Evolutionary conservation across 2,329 filamentous ascomycete species (phyloP).

Genomic region (Hypoxylon sp.): DNA sequence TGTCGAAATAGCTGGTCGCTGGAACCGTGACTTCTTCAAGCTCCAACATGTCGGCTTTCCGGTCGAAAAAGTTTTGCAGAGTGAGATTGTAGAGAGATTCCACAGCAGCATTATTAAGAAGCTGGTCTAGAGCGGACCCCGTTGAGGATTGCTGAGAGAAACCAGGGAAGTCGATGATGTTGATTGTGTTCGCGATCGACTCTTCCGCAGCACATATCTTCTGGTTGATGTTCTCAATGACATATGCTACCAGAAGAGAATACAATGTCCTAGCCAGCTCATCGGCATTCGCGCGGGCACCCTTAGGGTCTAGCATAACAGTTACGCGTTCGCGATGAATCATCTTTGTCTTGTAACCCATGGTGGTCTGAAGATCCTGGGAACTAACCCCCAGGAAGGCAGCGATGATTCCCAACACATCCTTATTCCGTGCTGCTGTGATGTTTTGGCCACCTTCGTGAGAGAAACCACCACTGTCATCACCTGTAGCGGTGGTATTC

Average conservation of each 20-base stretch:
- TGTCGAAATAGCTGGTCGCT: slow-evolving; percentile 97
- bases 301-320: slow-evolving; percentile 94
- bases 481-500: slow-evolving; percentile 81
- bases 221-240: slow-evolving; percentile 94
- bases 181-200: slow-evolving; percentile 91
- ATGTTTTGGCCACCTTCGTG: slow-evolving; percentile 91
- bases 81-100: slow-evolving; percentile 95
- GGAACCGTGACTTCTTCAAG: slow-evolving; percentile 92
- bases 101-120: slow-evolving; percentile 93
- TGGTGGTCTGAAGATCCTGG: slow-evolving; percentile 84
- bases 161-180: slow-evolving; percentile 95
- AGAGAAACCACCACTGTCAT: slow-evolving; percentile 96
- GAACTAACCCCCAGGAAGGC: slow-evolving; percentile 93
- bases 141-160: slow-evolving; percentile 90
- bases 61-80: slow-evolving; percentile 95
- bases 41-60: slow-evolving; percentile 92
- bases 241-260: slow-evolving; percentile 91
- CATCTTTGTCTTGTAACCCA: slow-evolving; percentile 97
- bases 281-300: slow-evolving; percentile 91
- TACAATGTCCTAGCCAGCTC: slow-evolving; percentile 95
- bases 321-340: slow-evolving; percentile 97
- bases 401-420: slow-evolving; percentile 85
- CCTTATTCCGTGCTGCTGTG: slow-evolving; percentile 93
- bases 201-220: slow-evolving; percentile 90
- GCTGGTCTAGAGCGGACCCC: slow-evolving; percentile 87